Evolutionary conservation across 2,329 filamentous ascomycete species (phyloP), one percentile per base, ranked within the genome.

Genomic region (Metarhizium guizhouense): DNA sequence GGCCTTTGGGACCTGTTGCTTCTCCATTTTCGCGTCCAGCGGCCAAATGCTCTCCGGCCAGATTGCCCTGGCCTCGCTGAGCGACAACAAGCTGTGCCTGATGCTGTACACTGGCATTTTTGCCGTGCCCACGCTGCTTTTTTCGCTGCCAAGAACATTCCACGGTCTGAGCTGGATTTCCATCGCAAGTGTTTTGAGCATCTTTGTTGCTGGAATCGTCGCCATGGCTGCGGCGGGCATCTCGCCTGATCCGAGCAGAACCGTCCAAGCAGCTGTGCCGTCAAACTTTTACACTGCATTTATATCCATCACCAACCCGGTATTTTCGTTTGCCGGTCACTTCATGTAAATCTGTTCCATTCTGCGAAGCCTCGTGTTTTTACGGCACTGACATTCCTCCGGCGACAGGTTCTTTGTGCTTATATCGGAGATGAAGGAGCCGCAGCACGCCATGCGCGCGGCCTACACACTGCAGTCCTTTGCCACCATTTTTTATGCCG

Each of bases 51-150:
- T 81, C 0, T 73, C 77, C 0, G 76, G 77, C 1, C 76, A 80
- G 57, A 75, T 80, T 18, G 76, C 77, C 1, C 65, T 81, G 4
- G 68, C 69, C 3, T 63, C 69, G 3, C 65, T 81, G 6, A 78
- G 74, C 43, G 67, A 76, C 49, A 68, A 69, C 59, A 73, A 69
- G 47, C 68, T 80, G 11, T 82, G 78, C 62, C 64, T 74, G 38
- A 72, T 80, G 63, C 68, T 77, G 0, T 78, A 78, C 61, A 73
- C 75, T 0, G 77, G 72, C 51, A 77, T 81, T 61, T 79, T 79
- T 55, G 68, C 76, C 16, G 65, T 77, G 6, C 74, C 74, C 2
- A 74, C 74, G 1, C 65, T 77, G n/a, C 50, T 78, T 11, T 72
- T 67, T 58, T 74, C 72, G 36, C 72, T 80, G 48, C 76, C 78